These are phyloP conservation scores for Colletotrichum tamarilloi DNA, from an alignment of 2,329 filamentous ascomycete genomes.

Conservation along the genomic window DNA sequence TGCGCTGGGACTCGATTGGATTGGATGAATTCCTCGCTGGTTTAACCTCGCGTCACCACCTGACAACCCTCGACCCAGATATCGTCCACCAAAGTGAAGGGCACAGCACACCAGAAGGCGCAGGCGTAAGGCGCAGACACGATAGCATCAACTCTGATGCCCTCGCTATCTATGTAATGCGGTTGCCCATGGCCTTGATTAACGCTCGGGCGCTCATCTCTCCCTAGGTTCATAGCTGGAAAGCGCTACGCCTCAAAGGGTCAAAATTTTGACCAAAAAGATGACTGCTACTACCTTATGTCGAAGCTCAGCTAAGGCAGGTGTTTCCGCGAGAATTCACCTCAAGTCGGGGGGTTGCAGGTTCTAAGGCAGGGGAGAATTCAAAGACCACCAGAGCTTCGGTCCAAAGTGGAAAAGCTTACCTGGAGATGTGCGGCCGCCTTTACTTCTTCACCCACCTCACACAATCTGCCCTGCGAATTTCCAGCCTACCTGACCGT, in stretches of 20 bases:
- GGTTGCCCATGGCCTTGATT: background rate
- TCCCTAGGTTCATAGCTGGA: background rate
- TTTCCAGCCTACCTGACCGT: background rate
- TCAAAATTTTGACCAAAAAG: background rate
- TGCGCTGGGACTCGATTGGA: constrained; percentile 12
- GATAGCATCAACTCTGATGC: background rate
- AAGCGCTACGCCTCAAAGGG: background rate
- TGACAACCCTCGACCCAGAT: background rate
- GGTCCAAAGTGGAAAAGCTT: constrained; percentile 7
- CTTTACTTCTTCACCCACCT: constrained; percentile 1
- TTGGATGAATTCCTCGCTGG: constrained; percentile 2
- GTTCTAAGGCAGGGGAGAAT: background rate
- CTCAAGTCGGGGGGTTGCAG: background rate
- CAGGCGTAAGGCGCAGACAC: background rate
- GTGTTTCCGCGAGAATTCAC: background rate
- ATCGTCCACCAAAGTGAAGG: background rate
- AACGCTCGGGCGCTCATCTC: background rate
- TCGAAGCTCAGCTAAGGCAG: background rate
- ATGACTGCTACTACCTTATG: background rate
- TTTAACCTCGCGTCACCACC: background rate
- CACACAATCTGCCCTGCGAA: background rate
- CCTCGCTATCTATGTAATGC: background rate
- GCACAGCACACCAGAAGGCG: background rate
- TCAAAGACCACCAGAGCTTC: background rate
- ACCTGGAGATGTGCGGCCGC: constrained; percentile 3